Conservation (phyloP, 805 yeast species). For the Saturnispora kantuleensis region DNA sequence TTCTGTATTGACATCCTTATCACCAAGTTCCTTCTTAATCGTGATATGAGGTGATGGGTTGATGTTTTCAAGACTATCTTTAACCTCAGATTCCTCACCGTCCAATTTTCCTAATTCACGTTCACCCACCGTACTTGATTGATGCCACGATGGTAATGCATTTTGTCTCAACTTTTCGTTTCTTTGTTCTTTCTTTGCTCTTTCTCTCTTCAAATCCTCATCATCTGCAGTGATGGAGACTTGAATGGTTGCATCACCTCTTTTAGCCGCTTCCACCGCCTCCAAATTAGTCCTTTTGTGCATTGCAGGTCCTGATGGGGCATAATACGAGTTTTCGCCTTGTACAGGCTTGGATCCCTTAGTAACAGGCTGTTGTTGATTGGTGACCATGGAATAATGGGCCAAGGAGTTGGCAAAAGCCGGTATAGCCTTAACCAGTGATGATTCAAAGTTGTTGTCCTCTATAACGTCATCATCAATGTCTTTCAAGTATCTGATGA, state of each 20-base stretch:
- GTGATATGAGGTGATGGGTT: background rate
- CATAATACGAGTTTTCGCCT: conserved; percentile 5
- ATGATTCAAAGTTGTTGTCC: conserved; percentile 82
- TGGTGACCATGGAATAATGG: conserved; percentile 49
- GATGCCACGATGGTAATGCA: conserved; percentile 96
- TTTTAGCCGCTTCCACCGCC: conserved; percentile 23
- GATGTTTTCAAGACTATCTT: conserved; percentile 11
- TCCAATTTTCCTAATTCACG: conserved; percentile 46
- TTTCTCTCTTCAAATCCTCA: conserved; percentile 56
- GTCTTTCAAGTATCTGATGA: conserved; percentile 71
- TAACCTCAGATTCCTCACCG: conserved; percentile 32
- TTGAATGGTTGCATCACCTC: conserved; percentile 77
- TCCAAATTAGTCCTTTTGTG: conserved; percentile 23
- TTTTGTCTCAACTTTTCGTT: conserved; percentile 74
- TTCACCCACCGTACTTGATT: conserved; percentile 79
- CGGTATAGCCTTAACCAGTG: conserved; percentile 75
- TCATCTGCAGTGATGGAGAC: conserved; percentile 86
- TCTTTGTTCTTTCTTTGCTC: conserved; percentile 55
- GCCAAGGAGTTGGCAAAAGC: conserved; percentile 64
- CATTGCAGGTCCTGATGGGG: conserved; percentile 6
- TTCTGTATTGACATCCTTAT: conserved; percentile 30
- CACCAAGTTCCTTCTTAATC: background rate
- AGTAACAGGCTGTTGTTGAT: conserved; percentile 24
- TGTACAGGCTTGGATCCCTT: conserved; percentile 8
- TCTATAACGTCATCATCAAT: conserved; percentile 73